Evolutionary conservation across 768 basidiomycete species (phyloP).

Genomic region (Strobilomyces echinocephalus): DNA sequence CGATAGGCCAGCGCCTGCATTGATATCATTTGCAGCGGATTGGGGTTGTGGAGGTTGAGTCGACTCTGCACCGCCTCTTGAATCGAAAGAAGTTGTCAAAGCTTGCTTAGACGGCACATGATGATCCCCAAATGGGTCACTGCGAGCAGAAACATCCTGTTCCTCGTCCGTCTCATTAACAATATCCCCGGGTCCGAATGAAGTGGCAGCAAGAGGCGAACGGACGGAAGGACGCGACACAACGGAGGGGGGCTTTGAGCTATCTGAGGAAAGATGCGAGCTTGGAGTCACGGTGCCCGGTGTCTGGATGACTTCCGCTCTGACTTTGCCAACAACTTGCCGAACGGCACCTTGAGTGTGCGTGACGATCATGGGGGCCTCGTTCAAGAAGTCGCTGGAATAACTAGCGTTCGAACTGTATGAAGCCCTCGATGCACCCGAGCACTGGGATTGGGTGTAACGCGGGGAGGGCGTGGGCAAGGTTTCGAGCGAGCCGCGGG

Average conservation of each 20-base stretch:
- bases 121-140: slow-evolving; percentile 64
- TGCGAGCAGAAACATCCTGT: slow-evolving; percentile 22
- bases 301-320: slow-evolving; percentile 73
- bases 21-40: slow-evolving; percentile 55
- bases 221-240: slow-evolving; percentile 42
- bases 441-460: slow-evolving; percentile 47
- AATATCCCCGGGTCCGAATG: slow-evolving; percentile 68
- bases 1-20: slow-evolving; percentile 53
- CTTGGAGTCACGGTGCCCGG: slow-evolving; percentile 35
- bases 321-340: slow-evolving; percentile 71
- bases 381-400: slow-evolving; percentile 74
- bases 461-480: slow-evolving; percentile 33
- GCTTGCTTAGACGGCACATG: slow-evolving; percentile 28
- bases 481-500: slow-evolving; percentile 55
- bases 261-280: slow-evolving; percentile 30
- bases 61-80: slow-evolving; percentile 33
- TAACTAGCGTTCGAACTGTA: slow-evolving; percentile 73
- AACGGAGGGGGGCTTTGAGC: slow-evolving; percentile 38
- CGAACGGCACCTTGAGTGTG: slow-evolving; percentile 58
- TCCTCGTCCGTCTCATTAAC: slow-evolving; percentile 42
- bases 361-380: slow-evolving; percentile 78
- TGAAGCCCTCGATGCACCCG: slow-evolving; percentile 58
- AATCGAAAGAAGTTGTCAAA: slow-evolving; percentile 16
- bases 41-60: slow-evolving; percentile 50
- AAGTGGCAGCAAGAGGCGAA: slow-evolving; percentile 66